phyloP scores from a whole-genome alignment of 192 early-diverging fungal species.

The Podila minutissima region DNA sequence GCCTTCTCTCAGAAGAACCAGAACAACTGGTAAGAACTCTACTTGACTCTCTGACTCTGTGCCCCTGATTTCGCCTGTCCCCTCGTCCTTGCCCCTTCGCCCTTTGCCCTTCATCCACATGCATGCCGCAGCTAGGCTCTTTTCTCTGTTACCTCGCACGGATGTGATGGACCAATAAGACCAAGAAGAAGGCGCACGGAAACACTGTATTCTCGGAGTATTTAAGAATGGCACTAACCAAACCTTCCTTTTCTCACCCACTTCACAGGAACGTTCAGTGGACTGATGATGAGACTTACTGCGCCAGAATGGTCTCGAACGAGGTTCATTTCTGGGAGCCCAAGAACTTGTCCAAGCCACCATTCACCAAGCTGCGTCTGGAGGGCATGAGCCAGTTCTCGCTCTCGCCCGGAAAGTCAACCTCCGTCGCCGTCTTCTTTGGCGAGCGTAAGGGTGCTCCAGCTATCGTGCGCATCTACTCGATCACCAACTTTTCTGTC shows the following conservation, averaged over 20 bases:
- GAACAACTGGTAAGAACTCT: slow-evolving; percentile 64
- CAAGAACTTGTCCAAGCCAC: slow-evolving; percentile 66
- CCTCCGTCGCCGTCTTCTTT: slow-evolving; percentile 91
- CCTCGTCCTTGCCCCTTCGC: too few species aligned
- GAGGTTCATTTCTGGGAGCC: slow-evolving; percentile 91
- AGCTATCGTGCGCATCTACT: slow-evolving; percentile 88
- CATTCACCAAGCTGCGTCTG: slow-evolving; percentile 66
- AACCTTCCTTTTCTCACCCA: background rate
- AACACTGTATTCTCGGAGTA: too few species aligned
- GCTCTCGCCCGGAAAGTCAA: slow-evolving; percentile 86
- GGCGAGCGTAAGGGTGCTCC: slow-evolving; percentile 86
- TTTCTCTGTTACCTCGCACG: background rate
- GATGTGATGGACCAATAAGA: too few species aligned
- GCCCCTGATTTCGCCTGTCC: background rate
- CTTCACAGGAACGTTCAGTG: slow-evolving; percentile 86
- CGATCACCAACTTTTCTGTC: slow-evolving; percentile 75
- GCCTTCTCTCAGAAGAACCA: slow-evolving; percentile 87
- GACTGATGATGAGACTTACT: slow-evolving; percentile 91
- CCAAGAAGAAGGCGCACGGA: too few species aligned
- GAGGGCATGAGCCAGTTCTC: slow-evolving; percentile 88
- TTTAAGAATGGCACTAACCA: background rate
- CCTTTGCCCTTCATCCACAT: background rate
- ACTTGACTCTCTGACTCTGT: background rate
- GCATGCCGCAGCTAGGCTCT: slow-evolving; percentile 1
- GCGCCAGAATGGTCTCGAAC: slow-evolving; percentile 83